Percentiles rank a stretch among this genome's conserved stretches.
These are phyloP conservation scores for Phytophthora sp. DNA, from an alignment of 352 stramenopile genomes.

Conservation along the genomic window DNA sequence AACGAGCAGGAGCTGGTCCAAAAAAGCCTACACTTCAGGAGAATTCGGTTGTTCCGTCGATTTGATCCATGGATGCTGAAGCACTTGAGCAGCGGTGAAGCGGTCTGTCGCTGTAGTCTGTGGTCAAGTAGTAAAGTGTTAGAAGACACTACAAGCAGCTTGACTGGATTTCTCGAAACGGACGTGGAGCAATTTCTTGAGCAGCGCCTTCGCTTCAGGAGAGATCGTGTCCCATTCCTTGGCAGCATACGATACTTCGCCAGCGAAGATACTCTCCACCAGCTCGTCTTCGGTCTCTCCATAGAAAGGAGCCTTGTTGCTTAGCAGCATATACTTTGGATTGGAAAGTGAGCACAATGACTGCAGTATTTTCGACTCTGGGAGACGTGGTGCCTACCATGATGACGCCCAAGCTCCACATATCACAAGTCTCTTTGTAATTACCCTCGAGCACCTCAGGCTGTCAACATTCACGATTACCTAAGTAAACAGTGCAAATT, in stretches of 20 bases:
- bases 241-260: slow-evolving; percentile 58
- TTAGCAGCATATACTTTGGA: slow-evolving; percentile 83
- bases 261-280: slow-evolving; percentile 77
- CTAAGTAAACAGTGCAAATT: too few relatives aligned
- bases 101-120: slow-evolving; percentile 56
- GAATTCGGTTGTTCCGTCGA: slow-evolving; percentile 46
- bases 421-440: slow-evolving; percentile 77
- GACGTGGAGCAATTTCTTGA: slow-evolving; percentile 80
- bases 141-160: not conserved
- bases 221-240: slow-evolving; percentile 67
- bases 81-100: slow-evolving; percentile 69
- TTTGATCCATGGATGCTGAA: slow-evolving; percentile 79
- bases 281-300: slow-evolving; percentile 73
- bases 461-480: too few relatives aligned
- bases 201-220: slow-evolving; percentile 66
- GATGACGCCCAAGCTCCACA: slow-evolving; percentile 85
- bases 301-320: slow-evolving; percentile 76
- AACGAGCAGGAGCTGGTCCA: not conserved
- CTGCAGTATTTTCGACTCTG: too few relatives aligned
- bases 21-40: slow-evolving; percentile 46
- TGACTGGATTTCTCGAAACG: too few relatives aligned
- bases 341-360: not conserved
- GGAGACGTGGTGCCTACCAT: slow-evolving; percentile 55
- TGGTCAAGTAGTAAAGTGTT: not conserved
- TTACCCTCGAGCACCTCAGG: slow-evolving; percentile 73